These are phyloP conservation scores for Amanita subjunquillea DNA, from an alignment of 768 basidiomycete genomes.

Conservation along the genomic window DNA sequence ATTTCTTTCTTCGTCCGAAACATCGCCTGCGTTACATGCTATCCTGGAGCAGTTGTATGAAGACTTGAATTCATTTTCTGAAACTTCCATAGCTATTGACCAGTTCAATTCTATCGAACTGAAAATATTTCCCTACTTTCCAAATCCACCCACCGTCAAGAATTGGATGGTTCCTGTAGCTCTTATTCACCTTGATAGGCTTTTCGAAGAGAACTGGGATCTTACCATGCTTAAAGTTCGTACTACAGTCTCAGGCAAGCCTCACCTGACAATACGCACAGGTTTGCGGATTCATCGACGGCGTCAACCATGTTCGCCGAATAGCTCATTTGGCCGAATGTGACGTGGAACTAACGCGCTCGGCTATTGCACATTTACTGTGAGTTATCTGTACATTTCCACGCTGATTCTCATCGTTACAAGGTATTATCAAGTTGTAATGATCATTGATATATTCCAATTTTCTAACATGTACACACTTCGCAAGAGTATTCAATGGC, in stretches of 20 bases:
- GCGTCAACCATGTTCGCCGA: conserved; percentile 81
- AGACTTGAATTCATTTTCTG: conserved; percentile 94
- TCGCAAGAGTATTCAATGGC: conserved; percentile 76
- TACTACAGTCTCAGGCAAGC: neutral
- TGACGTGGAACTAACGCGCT: conserved; percentile 70
- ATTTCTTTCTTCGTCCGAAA: conserved; percentile 71
- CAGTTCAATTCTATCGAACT: conserved; percentile 91
- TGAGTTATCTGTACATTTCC: conserved; percentile 24
- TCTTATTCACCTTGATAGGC: conserved; percentile 70
- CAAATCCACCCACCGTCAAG: conserved; percentile 80
- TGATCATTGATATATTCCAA: conserved; percentile 96
- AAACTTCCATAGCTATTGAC: conserved; percentile 88
- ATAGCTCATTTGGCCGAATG: conserved; percentile 91
- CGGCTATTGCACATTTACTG: conserved; percentile 89
- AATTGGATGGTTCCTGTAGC: conserved; percentile 96
- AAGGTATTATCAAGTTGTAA: conserved; percentile 93
- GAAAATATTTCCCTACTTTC: conserved; percentile 94
- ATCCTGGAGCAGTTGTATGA: conserved; percentile 96
- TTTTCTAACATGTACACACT: conserved; percentile 97
- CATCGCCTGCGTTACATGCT: conserved; percentile 58
- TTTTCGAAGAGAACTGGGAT: conserved; percentile 92
- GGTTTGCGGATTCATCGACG: conserved; percentile 80
- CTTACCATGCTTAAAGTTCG: conserved; percentile 79
- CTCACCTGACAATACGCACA: conserved; percentile 14
- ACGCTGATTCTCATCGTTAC: conserved; percentile 5